Percentiles rank a stretch among this genome's conserved stretches.
phyloP scores from a whole-genome alignment of 768 basidiomycete species.

The Rhodocollybia butyracea region DNA sequence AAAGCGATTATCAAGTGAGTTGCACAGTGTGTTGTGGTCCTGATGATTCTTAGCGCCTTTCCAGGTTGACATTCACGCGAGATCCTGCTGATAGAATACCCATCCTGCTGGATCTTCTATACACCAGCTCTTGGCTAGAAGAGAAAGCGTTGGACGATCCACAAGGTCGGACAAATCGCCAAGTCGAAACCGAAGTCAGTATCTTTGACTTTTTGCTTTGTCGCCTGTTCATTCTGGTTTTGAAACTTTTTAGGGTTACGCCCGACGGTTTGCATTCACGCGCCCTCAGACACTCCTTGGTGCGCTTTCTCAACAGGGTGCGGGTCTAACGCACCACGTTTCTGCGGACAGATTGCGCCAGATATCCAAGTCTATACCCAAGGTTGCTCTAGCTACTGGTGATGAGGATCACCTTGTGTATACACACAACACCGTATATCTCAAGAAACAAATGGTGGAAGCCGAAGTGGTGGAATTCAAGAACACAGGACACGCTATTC shows the following conservation, averaged over 20 bases:
- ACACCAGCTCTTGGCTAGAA: conserved; percentile 59
- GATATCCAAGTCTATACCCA: conserved; percentile 58
- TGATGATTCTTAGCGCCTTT: background rate
- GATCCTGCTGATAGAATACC: conserved; percentile 48
- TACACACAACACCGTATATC: conserved; percentile 43
- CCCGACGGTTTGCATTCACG: conserved; percentile 39
- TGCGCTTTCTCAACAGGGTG: conserved; percentile 68
- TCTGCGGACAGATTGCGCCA: conserved; percentile 39
- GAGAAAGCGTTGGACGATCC: conserved; percentile 48
- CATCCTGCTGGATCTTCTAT: conserved; percentile 55
- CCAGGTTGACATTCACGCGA: conserved; percentile 35
- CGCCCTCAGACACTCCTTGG: conserved; percentile 60
- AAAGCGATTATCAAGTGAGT: conserved; percentile 31
- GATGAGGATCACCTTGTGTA: conserved; percentile 60
- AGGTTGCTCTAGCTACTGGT: conserved; percentile 66
- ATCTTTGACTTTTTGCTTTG: background rate
- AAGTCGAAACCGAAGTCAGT: conserved; percentile 54
- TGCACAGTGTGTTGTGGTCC: background rate
- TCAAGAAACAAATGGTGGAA: conserved; percentile 62
- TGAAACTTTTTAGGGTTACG: background rate
- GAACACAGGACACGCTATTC: conserved; percentile 61
- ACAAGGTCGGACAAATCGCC: conserved; percentile 59
- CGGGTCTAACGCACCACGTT: conserved; percentile 63
- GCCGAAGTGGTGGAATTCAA: conserved; percentile 56
- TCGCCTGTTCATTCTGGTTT: background rate